These are phyloP conservation scores for Sporothrix pseudoabietina DNA, from an alignment of 2,329 filamentous ascomycete genomes.

Conservation along the genomic window DNA sequence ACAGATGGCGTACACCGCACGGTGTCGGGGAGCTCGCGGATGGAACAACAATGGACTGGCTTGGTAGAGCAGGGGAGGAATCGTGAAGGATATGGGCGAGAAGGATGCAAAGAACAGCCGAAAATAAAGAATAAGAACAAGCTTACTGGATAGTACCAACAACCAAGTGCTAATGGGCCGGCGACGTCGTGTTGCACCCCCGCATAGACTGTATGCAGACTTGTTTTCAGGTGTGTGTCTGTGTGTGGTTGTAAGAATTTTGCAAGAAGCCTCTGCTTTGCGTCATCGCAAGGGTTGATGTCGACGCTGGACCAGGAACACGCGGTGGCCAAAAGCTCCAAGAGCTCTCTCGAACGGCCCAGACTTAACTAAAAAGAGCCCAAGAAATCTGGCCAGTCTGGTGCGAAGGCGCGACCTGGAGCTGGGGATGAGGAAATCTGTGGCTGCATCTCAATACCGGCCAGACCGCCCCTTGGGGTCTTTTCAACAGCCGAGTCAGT, in stretches of 20 bases:
- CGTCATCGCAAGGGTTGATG: slow-evolving; percentile 28
- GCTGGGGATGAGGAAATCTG: neutral
- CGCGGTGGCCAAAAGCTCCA: neutral
- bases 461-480: neutral
- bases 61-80: neutral
- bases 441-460: neutral
- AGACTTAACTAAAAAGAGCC: neutral
- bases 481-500: slow-evolving; percentile 18
- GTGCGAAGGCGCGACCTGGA: neutral
- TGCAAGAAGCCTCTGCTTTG: neutral
- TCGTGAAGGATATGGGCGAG: neutral
- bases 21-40: slow-evolving; percentile 18
- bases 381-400: neutral
- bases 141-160: neutral
- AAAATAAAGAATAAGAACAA: neutral
- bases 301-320: slow-evolving; percentile 18
- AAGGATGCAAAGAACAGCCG: neutral
- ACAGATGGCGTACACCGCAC: neutral
- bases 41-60: neutral
- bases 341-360: neutral
- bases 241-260: neutral
- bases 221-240: neutral
- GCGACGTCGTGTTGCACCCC: neutral
- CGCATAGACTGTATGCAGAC: neutral
- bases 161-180: neutral